Percentiles rank a stretch among this genome's conserved stretches.
Conservation (phyloP, 305 asterid species). For the Fraxinus dipetala region DNA sequence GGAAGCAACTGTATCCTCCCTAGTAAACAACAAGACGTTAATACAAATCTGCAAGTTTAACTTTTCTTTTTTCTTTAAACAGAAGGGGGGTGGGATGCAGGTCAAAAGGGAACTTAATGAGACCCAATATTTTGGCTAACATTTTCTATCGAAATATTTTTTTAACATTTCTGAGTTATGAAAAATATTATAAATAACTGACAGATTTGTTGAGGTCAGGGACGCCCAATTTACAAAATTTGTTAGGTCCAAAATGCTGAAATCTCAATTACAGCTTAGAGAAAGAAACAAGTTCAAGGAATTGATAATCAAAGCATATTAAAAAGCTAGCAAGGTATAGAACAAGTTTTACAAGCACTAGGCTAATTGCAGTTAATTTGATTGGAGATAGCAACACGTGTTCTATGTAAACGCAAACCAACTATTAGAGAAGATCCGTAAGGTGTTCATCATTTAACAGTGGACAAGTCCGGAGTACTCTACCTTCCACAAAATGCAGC, state of each 20-base stretch:
- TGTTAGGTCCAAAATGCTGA: slow-evolving; percentile 3
- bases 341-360: neutral
- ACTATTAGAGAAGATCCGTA: neutral
- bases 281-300: neutral
- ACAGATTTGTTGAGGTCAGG: neutral
- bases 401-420: slow-evolving; percentile 6
- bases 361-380: slow-evolving; percentile 18
- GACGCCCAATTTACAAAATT: too few species aligned
- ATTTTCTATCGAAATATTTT: neutral
- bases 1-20: slow-evolving; percentile 83
- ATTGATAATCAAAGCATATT: neutral
- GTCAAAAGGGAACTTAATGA: too few species aligned
- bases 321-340: slow-evolving; percentile 3
- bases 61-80: neutral
- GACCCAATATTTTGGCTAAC: neutral
- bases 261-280: slow-evolving; percentile 19
- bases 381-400: neutral
- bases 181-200: neutral
- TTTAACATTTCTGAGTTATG: neutral
- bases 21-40: slow-evolving; percentile 34
- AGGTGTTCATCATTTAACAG: neutral
- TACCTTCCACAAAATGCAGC: slow-evolving; percentile 97
- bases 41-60: neutral
- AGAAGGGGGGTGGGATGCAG: too few species aligned
- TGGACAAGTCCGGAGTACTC: slow-evolving; percentile 9